These are phyloP conservation scores for Blepharisma japonicum DNA, from an alignment of 73 alveolate species.

Conservation along the genomic window DNA sequence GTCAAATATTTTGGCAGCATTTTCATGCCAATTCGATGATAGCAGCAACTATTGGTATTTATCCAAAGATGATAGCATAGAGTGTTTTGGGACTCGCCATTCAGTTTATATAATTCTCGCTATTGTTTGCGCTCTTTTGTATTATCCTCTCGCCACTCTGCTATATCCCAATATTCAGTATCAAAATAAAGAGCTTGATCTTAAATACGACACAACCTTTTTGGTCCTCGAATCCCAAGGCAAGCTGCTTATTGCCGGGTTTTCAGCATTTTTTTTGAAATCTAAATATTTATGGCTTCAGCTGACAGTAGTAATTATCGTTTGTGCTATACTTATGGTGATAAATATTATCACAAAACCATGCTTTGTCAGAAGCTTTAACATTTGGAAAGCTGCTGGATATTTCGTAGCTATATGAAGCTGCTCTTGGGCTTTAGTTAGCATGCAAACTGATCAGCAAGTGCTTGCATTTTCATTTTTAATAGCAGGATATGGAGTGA, in stretches of 20 bases:
- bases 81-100: constrained; percentile 5
- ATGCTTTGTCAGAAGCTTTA: not conserved
- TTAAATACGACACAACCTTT: constrained; percentile 47
- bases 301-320: not conserved
- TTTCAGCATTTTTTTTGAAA: constrained; percentile 40
- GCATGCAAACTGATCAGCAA: not conserved
- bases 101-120: constrained; percentile 35
- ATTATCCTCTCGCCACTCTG: constrained; percentile 55
- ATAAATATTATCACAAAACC: not conserved
- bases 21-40: constrained; percentile 4
- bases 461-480: not conserved
- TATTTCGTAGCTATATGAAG: not conserved
- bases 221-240: constrained; percentile 40
- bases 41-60: not conserved
- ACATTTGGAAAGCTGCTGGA: constrained; percentile 5
- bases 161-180: constrained; percentile 47
- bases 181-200: constrained; percentile 37
- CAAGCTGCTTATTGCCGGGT: constrained; percentile 46
- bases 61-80: not conserved
- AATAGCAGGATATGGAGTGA: not conserved
- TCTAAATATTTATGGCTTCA: not conserved
- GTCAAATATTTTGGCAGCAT: not conserved
- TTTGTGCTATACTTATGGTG: not conserved
- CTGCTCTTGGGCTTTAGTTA: constrained; percentile 16
- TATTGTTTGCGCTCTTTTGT: constrained; percentile 27